Percentiles rank a stretch among this genome's conserved stretches.
phyloP scores from a whole-genome alignment of 306 rosid genomes.

The Cucumis melo region DNA sequence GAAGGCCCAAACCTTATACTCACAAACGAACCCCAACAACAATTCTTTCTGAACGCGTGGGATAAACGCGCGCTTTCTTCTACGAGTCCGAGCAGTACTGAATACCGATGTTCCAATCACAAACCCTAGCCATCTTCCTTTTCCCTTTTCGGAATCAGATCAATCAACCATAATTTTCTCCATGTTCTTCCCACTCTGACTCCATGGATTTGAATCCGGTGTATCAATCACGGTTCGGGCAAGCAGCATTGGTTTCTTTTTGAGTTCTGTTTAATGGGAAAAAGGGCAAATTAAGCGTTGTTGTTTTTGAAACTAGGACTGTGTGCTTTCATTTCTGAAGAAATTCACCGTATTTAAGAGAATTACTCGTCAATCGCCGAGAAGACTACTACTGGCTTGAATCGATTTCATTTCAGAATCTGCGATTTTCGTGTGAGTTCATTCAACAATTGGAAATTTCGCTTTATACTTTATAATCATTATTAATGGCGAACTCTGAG shows the following conservation, averaged over 20 bases:
- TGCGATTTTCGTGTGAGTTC: background rate
- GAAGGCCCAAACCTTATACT: background rate
- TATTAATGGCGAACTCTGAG: slow-evolving; percentile 33
- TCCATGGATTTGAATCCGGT: background rate
- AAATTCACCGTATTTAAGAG: background rate
- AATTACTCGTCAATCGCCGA: background rate
- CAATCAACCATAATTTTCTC: background rate
- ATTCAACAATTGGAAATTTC: background rate
- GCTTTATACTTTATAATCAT: background rate
- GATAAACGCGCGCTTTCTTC: background rate
- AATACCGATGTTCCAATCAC: background rate
- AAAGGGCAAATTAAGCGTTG: background rate
- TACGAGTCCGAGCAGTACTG: background rate
- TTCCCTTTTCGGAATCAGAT: background rate
- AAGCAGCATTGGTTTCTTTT: background rate
- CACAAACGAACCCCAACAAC: background rate
- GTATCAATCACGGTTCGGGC: background rate
- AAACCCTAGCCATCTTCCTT: background rate
- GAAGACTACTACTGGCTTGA: background rate
- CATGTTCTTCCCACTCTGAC: background rate
- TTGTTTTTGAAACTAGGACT: background rate
- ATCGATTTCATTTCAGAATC: background rate
- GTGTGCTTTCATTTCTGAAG: background rate
- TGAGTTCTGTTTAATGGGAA: background rate
- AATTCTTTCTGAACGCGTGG: background rate